Conservation (phyloP, 306 rosid species). For the Vigna angularis region DNA sequence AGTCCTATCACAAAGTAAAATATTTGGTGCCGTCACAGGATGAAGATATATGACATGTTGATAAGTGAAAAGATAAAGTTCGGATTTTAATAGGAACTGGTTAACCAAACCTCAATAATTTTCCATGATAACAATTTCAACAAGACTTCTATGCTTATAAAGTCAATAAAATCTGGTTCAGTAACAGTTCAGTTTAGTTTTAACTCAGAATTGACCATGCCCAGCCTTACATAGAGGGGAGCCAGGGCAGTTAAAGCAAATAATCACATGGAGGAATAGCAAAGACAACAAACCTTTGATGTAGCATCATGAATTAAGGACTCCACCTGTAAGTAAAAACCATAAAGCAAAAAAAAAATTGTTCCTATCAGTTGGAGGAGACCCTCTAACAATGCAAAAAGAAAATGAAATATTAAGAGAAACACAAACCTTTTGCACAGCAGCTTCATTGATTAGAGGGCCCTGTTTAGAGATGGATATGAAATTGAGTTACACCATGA, state of each 20-base stretch:
- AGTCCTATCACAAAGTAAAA: no score
- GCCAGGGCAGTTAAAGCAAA: no score
- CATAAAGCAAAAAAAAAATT: constrained; percentile 36
- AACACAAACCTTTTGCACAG: constrained; percentile 80
- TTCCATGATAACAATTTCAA: no score
- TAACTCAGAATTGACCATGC: constrained; percentile 7
- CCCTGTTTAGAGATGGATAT: constrained; percentile 68
- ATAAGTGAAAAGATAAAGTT: no score
- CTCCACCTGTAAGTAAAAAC: constrained; percentile 72
- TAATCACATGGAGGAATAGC: constrained; percentile 21
- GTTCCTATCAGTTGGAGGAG: constrained; percentile 16
- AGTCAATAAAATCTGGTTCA: neutral
- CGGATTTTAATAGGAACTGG: neutral
- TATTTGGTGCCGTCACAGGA: no score
- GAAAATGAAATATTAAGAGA: constrained; percentile 38
- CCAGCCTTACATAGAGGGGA: no score
- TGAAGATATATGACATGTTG: no score
- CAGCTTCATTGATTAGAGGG: constrained; percentile 98
- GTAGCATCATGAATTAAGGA: constrained; percentile 82
- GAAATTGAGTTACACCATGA: constrained; percentile 37
- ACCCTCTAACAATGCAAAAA: constrained; percentile 22
- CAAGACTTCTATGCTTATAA: neutral
- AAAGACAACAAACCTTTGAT: constrained; percentile 75
- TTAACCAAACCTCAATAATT: neutral
- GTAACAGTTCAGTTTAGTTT: neutral